Evolutionary conservation across 2,329 filamentous ascomycete species (phyloP).

Genomic region (Colletotrichum abscissum): DNA sequence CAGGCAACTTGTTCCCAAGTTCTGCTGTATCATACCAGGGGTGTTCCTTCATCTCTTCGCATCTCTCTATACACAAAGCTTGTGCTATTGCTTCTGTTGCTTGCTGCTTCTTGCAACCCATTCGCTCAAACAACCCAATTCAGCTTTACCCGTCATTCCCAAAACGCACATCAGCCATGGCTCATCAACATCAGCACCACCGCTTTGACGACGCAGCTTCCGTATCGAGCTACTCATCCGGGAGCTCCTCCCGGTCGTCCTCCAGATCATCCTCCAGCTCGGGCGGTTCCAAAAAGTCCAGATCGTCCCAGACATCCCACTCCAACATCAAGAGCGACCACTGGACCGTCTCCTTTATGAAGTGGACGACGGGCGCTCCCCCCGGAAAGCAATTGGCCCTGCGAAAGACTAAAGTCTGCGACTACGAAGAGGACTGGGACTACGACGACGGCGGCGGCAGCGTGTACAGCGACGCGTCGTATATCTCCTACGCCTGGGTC

Average conservation of each 20-base stretch:
- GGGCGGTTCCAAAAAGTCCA: conserved; percentile 34
- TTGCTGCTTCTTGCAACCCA: background rate
- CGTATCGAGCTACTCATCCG: conserved; percentile 28
- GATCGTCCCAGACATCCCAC: conserved; percentile 30
- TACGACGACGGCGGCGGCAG: conserved; percentile 27
- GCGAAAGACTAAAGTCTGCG: conserved; percentile 25
- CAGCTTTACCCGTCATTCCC: background rate
- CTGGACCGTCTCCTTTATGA: conserved; percentile 33
- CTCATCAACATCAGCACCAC: conserved; percentile 20
- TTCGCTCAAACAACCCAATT: background rate
- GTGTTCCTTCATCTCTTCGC: background rate
- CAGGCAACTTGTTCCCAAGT: background rate
- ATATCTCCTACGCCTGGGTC: conserved; percentile 33
- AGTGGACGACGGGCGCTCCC: conserved; percentile 32
- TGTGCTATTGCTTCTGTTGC: background rate
- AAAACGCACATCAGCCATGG: conserved; percentile 12
- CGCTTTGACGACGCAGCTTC: conserved; percentile 23
- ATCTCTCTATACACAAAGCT: background rate
- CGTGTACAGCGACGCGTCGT: conserved; percentile 20
- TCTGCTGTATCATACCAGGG: background rate
- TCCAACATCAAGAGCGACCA: conserved; percentile 30
- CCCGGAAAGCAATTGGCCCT: conserved; percentile 26
- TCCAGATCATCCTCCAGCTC: conserved; percentile 32
- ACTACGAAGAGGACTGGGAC: conserved; percentile 24
- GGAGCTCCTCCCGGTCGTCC: conserved; percentile 25